Percentiles rank a stretch among this genome's conserved stretches.
phyloP scores from a whole-genome alignment of 176 grass and related monocot genomes.

The Ananas comosus region DNA sequence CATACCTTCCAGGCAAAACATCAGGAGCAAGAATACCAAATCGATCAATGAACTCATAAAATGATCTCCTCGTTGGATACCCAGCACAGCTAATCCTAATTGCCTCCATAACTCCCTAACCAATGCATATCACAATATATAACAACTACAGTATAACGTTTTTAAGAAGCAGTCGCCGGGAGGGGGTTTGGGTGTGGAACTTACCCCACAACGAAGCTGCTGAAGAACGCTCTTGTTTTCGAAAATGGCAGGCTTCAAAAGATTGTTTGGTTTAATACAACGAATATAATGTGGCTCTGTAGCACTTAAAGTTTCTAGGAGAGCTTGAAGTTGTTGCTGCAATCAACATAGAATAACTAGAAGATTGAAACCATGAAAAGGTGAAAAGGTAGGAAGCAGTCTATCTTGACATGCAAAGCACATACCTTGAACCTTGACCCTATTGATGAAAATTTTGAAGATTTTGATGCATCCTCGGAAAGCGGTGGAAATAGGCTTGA shows the following conservation, averaged over 20 bases:
- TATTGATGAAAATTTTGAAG: conserved; percentile 94
- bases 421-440: conserved; percentile 87
- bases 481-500: conserved; percentile 60
- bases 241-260: conserved; percentile 89
- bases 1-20: conserved; percentile 80
- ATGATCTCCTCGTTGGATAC: conserved; percentile 92
- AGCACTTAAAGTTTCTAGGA: conserved; percentile 82
- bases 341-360: conserved; percentile 10
- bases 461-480: conserved; percentile 79
- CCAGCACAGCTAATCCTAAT: conserved; percentile 97
- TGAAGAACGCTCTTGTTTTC: conserved; percentile 93
- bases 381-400: conserved; percentile 6
- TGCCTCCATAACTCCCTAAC: conserved; percentile 97
- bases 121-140: background rate
- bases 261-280: conserved; percentile 96
- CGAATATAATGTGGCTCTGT: conserved; percentile 98
- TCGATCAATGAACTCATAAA: conserved; percentile 85
- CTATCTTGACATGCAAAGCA: conserved; percentile 15
- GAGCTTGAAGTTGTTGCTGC: conserved; percentile 96
- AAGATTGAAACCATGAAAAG: conserved; percentile 15
- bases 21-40: conserved; percentile 90
- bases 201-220: conserved; percentile 97
- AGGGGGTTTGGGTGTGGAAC: conserved; percentile 2
- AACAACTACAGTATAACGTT: background rate
- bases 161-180: background rate